Percentiles rank a stretch among this genome's conserved stretches.
These are phyloP conservation scores for Trichophyton mentagrophytes DNA, from an alignment of 2,329 filamentous ascomycete species.

Conservation along the genomic window DNA sequence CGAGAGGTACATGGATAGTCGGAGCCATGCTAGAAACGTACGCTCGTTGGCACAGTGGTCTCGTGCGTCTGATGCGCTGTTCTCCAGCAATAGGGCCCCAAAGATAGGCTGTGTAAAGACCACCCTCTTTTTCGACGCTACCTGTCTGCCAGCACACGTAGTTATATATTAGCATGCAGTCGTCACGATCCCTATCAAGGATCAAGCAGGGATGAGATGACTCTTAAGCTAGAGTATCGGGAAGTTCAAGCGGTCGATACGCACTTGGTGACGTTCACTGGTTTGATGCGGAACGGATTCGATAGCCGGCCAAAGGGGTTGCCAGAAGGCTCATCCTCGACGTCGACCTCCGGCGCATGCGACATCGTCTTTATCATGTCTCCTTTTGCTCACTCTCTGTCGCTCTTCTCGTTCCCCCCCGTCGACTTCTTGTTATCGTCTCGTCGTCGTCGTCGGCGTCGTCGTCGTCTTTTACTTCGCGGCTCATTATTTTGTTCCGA, in stretches of 20 bases:
- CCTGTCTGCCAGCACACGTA: conserved; percentile 16
- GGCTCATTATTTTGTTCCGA: neutral
- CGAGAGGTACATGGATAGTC: conserved; percentile 79
- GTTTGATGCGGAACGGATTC: conserved; percentile 37
- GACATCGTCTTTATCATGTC: conserved; percentile 15
- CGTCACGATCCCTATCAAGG: neutral
- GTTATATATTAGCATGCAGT: conserved; percentile 2
- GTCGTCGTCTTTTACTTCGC: neutral
- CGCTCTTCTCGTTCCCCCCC: neutral
- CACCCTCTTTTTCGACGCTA: conserved; percentile 25
- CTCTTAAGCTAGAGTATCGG: neutral
- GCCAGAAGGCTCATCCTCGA: conserved; percentile 15
- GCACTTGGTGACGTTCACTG: conserved; percentile 36
- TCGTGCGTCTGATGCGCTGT: conserved; percentile 51
- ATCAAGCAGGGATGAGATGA: neutral
- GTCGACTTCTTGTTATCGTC: neutral
- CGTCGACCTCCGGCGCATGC: conserved; percentile 9
- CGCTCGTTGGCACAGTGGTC: conserved; percentile 56
- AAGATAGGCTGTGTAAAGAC: conserved; percentile 44
- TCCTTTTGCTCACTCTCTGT: neutral
- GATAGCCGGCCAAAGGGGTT: conserved; percentile 40
- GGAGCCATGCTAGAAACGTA: conserved; percentile 80
- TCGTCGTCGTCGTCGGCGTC: neutral
- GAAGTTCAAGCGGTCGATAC: neutral
- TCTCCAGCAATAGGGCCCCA: conserved; percentile 53